These are phyloP conservation scores for Corinectria fuckeliana DNA, from an alignment of 2,329 filamentous ascomycete species.

Conservation along the genomic window DNA sequence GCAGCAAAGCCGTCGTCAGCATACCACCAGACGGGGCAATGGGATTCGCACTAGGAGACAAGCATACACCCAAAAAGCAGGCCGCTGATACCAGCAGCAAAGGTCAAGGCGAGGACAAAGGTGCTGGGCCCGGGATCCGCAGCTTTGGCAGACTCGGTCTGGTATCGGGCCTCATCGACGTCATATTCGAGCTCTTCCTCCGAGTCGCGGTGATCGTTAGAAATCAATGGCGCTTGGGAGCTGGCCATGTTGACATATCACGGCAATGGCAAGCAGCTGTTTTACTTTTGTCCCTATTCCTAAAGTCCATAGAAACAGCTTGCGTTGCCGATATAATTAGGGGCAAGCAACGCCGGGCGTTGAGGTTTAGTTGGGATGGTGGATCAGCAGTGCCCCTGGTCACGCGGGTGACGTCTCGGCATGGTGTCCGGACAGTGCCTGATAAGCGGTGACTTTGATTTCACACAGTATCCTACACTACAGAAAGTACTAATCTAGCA, in stretches of 20 bases:
- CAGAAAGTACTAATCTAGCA: conserved; percentile 24
- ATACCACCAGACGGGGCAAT: not conserved
- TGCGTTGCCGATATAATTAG: conserved; percentile 14
- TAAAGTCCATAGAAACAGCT: conserved; percentile 18
- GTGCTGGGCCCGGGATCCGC: conserved; percentile 46
- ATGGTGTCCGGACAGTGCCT: not conserved
- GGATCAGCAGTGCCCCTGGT: conserved; percentile 33
- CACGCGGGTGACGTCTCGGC: conserved; percentile 29
- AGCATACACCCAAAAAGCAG: conserved; percentile 71
- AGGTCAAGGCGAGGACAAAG: conserved; percentile 67
- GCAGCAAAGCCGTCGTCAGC: conserved; percentile 16
- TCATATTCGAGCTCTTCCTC: conserved; percentile 44
- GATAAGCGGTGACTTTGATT: conserved; percentile 9
- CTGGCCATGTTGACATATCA: conserved; percentile 42
- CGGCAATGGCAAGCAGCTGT: not conserved
- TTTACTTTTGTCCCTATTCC: conserved; percentile 12
- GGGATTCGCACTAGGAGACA: not conserved
- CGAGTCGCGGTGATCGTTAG: conserved; percentile 37
- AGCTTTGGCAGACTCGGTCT: conserved; percentile 39
- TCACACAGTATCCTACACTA: not conserved
- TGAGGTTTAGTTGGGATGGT: conserved; percentile 21
- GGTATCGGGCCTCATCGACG: conserved; percentile 31
- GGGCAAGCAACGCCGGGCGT: conserved; percentile 15
- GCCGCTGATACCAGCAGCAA: conserved; percentile 71
- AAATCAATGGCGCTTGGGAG: conserved; percentile 49